Base-by-base conservation (phyloP, 805 yeast genomes). In the Debaryomyces prosopidis region DNA sequence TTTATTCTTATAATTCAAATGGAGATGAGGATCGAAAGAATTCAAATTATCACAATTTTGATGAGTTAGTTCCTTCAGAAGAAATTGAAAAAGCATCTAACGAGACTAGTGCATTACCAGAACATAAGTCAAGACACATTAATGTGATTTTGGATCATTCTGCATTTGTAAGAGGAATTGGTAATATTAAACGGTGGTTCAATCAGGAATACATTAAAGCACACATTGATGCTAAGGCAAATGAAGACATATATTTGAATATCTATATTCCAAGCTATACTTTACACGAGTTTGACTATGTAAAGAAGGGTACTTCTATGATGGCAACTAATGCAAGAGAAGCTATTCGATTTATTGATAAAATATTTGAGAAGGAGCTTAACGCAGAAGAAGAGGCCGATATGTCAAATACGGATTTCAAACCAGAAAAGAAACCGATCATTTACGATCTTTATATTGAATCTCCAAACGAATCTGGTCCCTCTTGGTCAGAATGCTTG, bases 151-250 rank as follows among this genome's bases (percentile, higher is more conserved):
- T 85, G 35, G 91, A 85, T 57, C 86, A 84, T 16, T 77, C 87
- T 5, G 83, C 87, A 2, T 72, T 85, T 49, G 81, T 82, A 15
- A 78, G 83, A 44, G 92, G 89, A 1, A 69, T 85, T 37, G 88
- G 87, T 0, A 81, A 81, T 54, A 72, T 85, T 55, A 81, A 80
- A 57, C 66, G 80, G 53, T 85, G 90, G 90, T 70, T 75, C 46
- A 65, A 72, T 40, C 55, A 69, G 51, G 59, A 70, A 40, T 68
- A 65, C 42, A 58, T 68, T 30, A 49, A 50, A 11, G 39, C 68
- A 12, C 64, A 63, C 36, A 44, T 57, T 8, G 48, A 53, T 7
- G 42, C 47, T 26, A 53, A 54, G 5, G 37, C 48, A 3, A 45
- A 53, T n/a, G 65, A 57, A 14, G 35, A 42, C 11, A 49, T 66